phyloP scores from a whole-genome alignment of 2,329 filamentous ascomycete species.

The Alternaria solani region DNA sequence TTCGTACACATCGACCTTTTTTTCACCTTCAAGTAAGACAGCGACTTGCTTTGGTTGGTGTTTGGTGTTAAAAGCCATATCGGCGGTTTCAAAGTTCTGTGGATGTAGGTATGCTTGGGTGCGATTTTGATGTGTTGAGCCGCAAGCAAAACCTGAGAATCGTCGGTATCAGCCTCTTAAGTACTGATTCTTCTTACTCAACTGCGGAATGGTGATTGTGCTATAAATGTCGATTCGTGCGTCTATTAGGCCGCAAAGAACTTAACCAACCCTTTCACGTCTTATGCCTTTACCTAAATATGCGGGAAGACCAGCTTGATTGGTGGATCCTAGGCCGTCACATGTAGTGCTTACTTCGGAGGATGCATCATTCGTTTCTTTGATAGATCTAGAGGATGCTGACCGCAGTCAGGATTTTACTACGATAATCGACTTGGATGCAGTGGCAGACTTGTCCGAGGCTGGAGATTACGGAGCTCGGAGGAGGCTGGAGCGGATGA shows the following conservation, averaged over 20 bases:
- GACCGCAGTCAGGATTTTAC: neutral
- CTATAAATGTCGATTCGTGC: neutral
- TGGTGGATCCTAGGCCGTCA: neutral
- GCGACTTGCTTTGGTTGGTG: conserved; percentile 35
- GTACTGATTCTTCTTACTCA: neutral
- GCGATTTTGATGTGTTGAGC: neutral
- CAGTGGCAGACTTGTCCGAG: neutral
- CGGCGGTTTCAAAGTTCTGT: neutral
- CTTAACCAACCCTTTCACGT: neutral
- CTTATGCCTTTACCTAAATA: neutral
- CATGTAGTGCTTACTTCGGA: neutral
- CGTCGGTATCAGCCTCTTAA: neutral
- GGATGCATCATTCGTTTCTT: neutral
- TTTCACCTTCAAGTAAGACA: conserved; percentile 30
- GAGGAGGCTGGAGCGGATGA: neutral
- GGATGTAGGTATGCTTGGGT: neutral
- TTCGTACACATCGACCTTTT: conserved; percentile 41
- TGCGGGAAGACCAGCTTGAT: neutral
- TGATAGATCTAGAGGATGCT: neutral
- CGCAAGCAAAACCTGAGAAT: neutral
- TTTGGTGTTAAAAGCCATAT: conserved; percentile 23
- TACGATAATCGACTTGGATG: neutral
- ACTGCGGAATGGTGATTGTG: neutral
- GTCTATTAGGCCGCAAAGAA: neutral
- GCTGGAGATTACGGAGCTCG: neutral